Evolutionary conservation across 768 basidiomycete species (phyloP), one percentile per base, ranked within the genome.

Genomic region (Krasilnikovozyma curviuscula): DNA sequence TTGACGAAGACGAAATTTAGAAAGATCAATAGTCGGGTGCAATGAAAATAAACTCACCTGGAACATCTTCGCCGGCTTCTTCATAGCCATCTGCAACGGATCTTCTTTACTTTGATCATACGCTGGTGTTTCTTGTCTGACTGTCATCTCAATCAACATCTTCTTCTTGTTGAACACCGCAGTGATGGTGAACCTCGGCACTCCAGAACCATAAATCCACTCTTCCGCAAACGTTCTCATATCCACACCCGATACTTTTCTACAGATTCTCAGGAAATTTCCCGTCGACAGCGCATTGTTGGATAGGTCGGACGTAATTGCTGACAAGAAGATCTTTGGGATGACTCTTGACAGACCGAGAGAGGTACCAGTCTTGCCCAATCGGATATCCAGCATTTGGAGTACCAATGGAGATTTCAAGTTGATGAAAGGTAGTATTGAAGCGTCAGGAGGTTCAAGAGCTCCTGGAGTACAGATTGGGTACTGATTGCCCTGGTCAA

Each of bases 131-230:
- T 81, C 78, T 64, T 97, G 91, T 50, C 78, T 72, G 76, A 97
- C 86, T 3, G 79, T 81, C 54, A 98, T 81, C 64, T 97, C 93
- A 31, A 98, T 85, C 1, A 86, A 81, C 81, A 97, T 93, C 66
- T 88, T 86, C 72, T 95, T 97, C 59, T 88, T 72, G 63, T 95
- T 91, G 66, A 97, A 97, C 30, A 77, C 78, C 1, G 91, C 86
- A 12, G 77, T 76, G 62, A 98, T 82, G 0, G 74, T 75, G 61
- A 98, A 88, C 2, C 78, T 73, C 0, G 93, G 93, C 62, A 88
- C 93, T 19, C 93, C 93, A 62, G 83, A 86, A 12, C 89, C 89
- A 59, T 88, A 93, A 53, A 98, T 85, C 93, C 93, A 98, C 63
- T 97, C 91, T 59, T 97, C 88, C n/a, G 85, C 83, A 60, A 98